A percentile compares a stretch with the other conserved stretches of the same genome.
These are phyloP conservation scores for Eurotiales sp. DNA, from an alignment of 2,329 filamentous ascomycete genomes.

Conservation along the genomic window DNA sequence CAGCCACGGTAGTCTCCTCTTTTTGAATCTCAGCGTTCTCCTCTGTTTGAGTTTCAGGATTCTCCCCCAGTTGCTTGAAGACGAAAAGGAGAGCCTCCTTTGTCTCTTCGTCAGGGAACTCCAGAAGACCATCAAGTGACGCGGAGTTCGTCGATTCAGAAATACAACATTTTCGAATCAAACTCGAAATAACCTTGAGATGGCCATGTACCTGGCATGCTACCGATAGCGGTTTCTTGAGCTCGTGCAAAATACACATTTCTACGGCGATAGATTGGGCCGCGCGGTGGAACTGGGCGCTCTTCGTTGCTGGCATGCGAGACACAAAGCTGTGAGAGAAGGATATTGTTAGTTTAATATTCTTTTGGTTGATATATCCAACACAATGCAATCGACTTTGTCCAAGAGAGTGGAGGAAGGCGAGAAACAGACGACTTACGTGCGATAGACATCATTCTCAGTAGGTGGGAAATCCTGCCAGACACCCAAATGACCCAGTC, in stretches of 20 bases:
- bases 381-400: too few relatives aligned
- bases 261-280: constrained; percentile 58
- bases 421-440: too few relatives aligned
- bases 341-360: not conserved
- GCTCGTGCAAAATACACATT: constrained; percentile 47
- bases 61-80: constrained; percentile 31
- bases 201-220: constrained; percentile 32
- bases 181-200: constrained; percentile 26
- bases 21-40: not conserved
- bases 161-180: constrained; percentile 32
- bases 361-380: too few relatives aligned
- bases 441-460: constrained; percentile 36
- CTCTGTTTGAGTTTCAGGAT: not conserved
- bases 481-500: constrained; percentile 49
- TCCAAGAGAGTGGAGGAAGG: not conserved
- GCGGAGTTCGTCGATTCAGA: constrained; percentile 19
- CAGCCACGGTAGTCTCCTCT: not conserved
- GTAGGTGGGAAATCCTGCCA: constrained; percentile 37
- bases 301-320: constrained; percentile 31
- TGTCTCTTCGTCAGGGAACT: constrained; percentile 28
- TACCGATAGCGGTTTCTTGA: constrained; percentile 35
- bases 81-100: constrained; percentile 32
- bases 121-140: constrained; percentile 25
- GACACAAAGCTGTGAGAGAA: constrained; percentile 31
- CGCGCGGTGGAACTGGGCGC: constrained; percentile 36